phyloP scores from a whole-genome alignment of 176 grass and related monocot genomes.

The Urochloa ruziziensis region DNA sequence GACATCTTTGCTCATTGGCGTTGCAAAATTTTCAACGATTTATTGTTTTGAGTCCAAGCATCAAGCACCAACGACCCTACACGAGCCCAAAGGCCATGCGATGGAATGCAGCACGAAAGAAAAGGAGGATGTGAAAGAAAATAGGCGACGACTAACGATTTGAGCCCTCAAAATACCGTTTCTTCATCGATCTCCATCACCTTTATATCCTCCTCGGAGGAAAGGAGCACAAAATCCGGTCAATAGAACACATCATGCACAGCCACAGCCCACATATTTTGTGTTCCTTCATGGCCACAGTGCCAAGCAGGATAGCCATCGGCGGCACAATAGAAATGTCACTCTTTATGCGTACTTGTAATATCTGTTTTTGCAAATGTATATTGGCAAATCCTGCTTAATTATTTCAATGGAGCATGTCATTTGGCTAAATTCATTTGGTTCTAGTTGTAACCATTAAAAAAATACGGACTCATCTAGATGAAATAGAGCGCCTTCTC shows the following conservation, averaged over 20 bases:
- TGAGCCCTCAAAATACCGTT: neutral
- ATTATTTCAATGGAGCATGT: neutral
- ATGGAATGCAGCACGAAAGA: neutral
- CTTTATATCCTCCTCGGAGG: slow-evolving; percentile 34
- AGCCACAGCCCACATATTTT: neutral
- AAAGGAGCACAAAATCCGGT: slow-evolving; percentile 11
- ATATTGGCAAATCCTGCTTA: neutral
- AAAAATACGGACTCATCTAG: too few relatives aligned
- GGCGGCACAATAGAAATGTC: neutral
- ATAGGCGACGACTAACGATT: neutral
- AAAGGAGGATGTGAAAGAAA: neutral
- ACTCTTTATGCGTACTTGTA: neutral
- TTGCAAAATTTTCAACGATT: neutral
- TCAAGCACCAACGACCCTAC: neutral
- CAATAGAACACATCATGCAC: slow-evolving; percentile 30
- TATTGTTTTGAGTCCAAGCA: neutral
- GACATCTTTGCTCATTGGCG: neutral
- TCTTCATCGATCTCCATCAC: neutral
- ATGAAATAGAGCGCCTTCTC: too few relatives aligned
- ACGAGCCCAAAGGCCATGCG: slow-evolving; percentile 32
- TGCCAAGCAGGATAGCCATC: neutral
- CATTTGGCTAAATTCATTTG: too few relatives aligned
- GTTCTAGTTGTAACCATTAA: too few relatives aligned
- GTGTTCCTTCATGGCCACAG: neutral
- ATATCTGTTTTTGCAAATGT: neutral